Conservation (phyloP, 495 filamentous ascomycete genomes). For the Podospora pseudoanserina region DNA sequence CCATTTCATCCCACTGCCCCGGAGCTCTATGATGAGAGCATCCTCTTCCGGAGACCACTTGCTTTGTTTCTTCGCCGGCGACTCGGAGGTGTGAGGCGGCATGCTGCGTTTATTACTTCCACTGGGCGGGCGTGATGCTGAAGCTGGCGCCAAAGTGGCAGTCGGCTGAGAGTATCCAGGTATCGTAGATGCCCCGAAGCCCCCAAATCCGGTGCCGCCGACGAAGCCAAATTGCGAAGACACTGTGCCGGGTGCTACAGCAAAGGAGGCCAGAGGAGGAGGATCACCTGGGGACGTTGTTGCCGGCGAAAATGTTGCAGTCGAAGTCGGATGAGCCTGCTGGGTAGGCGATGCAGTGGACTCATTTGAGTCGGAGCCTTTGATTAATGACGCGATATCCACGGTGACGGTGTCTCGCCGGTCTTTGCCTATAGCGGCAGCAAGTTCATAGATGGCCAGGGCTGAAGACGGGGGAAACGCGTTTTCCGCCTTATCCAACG, state of each 20-base stretch:
- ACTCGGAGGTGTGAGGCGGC: constrained; percentile 58
- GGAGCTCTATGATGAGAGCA: constrained; percentile 79
- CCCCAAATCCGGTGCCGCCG: constrained; percentile 10
- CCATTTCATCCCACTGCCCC: constrained; percentile 93
- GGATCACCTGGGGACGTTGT: constrained; percentile 26
- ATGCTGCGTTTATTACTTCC: constrained; percentile 43
- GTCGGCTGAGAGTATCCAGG: constrained; percentile 12
- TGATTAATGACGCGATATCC: constrained; percentile 84
- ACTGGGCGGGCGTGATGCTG: constrained; percentile 19
- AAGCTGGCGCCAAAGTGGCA: constrained; percentile 8
- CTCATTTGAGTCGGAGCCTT: constrained; percentile 78
- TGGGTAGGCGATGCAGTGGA: constrained; percentile 54
- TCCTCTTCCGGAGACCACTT: constrained; percentile 96
- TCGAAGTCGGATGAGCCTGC: constrained; percentile 48
- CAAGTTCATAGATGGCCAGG: constrained; percentile 21
- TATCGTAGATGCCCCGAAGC: constrained; percentile 12
- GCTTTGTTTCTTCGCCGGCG: constrained; percentile 88
- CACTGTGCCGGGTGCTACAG: constrained; percentile 23
- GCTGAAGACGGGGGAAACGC: constrained; percentile 3
- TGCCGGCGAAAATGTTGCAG: constrained; percentile 38
- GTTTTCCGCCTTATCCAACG: not conserved
- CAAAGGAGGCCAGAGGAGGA: constrained; percentile 19
- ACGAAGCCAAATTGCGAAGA: constrained; percentile 22
- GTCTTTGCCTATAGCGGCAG: constrained; percentile 28
- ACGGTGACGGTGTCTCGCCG: constrained; percentile 62